A percentile compares a stretch with the other conserved stretches of the same genome.
Evolutionary conservation across 78 protist genomes (phyloP).

Genomic region (Dictyostelium capitatum): DNA sequence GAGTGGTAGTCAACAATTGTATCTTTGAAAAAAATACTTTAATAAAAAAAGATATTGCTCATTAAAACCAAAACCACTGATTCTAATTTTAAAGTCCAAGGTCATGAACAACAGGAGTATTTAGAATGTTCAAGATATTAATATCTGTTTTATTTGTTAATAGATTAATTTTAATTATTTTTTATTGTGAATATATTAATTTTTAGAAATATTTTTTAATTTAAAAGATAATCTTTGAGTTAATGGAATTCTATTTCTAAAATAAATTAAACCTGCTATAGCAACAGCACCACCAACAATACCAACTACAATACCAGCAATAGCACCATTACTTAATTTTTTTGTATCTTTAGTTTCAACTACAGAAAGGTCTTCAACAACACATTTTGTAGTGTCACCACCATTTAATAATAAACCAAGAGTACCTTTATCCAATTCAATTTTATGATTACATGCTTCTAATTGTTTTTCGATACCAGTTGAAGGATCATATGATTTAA

Average conservation of each 20-base stretch:
- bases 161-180: no score
- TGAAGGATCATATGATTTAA: background rate
- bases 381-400: background rate
- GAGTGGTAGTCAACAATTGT: no score
- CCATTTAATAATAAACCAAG: background rate
- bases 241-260: conserved; percentile 14
- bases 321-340: background rate
- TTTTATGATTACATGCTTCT: background rate
- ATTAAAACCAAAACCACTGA: no score
- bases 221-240: background rate
- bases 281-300: background rate
- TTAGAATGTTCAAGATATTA: no score
- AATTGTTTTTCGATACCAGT: background rate
- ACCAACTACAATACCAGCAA: conserved; percentile 20
- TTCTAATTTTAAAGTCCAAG: no score
- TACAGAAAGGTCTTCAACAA: background rate
- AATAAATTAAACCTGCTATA: background rate
- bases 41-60: no score
- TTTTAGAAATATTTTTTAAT: background rate
- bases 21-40: no score
- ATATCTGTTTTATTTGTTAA: no score
- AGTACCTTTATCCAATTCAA: background rate
- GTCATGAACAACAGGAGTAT: no score
- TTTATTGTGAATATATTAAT: no score
- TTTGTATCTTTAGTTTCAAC: no score